Percentiles rank a stretch among this genome's conserved stretches.
Conservation (phyloP, 2,329 filamentous ascomycete species). For the Exophiala calicioides region DNA sequence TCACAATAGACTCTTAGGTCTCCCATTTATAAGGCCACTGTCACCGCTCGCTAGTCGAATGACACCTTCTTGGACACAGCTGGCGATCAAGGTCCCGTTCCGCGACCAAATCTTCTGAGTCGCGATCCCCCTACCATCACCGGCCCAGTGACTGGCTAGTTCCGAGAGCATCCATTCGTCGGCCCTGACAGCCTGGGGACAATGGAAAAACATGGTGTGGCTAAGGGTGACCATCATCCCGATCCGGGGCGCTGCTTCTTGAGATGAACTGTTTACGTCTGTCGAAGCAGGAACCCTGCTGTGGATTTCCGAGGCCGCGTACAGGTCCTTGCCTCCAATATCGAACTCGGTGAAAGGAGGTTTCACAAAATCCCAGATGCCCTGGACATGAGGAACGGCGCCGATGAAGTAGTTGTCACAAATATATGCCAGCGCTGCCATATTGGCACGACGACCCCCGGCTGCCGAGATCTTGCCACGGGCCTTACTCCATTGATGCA, state of each 20-base stretch:
- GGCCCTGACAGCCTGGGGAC: slow-evolving; percentile 45
- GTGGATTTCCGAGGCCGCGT: neutral
- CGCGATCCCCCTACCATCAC: slow-evolving; percentile 49
- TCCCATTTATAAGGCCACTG: neutral
- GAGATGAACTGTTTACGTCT: neutral
- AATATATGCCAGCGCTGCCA: slow-evolving; percentile 87
- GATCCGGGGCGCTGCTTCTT: slow-evolving; percentile 30
- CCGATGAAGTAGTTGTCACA: slow-evolving; percentile 91
- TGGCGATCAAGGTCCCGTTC: slow-evolving; percentile 49
- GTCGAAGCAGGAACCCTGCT: neutral
- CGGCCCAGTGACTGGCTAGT: slow-evolving; percentile 51
- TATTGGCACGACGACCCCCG: slow-evolving; percentile 25
- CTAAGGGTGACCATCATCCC: slow-evolving; percentile 54
- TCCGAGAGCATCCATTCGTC: slow-evolving; percentile 53
- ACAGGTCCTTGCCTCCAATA: neutral
- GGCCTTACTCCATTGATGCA: slow-evolving; percentile 54
- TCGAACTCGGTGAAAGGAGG: neutral
- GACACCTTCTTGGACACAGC: slow-evolving; percentile 52
- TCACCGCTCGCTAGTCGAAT: slow-evolving; percentile 37
- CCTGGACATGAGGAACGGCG: slow-evolving; percentile 76
- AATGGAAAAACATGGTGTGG: slow-evolving; percentile 53
- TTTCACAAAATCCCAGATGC: slow-evolving; percentile 46
- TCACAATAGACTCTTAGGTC: neutral
- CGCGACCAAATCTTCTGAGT: slow-evolving; percentile 50
- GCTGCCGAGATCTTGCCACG: slow-evolving; percentile 22